Percentiles rank a stretch among this genome's conserved stretches.
phyloP scores from a whole-genome alignment of 73 alveolate species.

The Uronychia setigera region DNA sequence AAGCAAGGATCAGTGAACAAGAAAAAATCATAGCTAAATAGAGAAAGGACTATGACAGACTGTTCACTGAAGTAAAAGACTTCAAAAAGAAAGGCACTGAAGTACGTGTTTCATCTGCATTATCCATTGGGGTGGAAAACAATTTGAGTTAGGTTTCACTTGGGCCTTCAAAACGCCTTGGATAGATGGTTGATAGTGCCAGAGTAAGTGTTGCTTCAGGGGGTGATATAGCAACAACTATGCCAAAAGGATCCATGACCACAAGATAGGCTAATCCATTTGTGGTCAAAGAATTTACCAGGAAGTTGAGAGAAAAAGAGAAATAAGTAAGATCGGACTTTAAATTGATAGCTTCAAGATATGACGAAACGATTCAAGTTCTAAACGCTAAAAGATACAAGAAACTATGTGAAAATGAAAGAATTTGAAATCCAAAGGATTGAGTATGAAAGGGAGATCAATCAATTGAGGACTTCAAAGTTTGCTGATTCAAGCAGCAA shows the following conservation, averaged over 20 bases:
- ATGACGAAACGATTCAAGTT: neutral
- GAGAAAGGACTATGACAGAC: neutral
- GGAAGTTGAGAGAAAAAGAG: neutral
- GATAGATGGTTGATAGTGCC: neutral
- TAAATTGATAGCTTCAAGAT: neutral
- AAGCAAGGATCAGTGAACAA: neutral
- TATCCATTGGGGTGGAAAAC: neutral
- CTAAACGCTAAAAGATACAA: neutral
- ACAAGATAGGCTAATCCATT: neutral
- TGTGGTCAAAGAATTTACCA: neutral
- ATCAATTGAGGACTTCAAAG: no score
- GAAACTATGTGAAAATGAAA: neutral
- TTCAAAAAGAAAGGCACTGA: neutral
- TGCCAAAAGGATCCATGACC: neutral
- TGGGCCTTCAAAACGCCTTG: neutral
- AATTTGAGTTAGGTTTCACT: neutral
- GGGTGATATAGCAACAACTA: neutral
- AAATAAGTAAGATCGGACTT: neutral
- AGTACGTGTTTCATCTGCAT: neutral
- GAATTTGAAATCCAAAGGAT: neutral
- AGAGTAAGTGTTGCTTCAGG: neutral
- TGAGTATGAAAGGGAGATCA: neutral
- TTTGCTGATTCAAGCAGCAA: no score
- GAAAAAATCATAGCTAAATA: neutral
- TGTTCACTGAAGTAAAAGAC: neutral